These are phyloP conservation scores for Cronartium quercuum DNA, from an alignment of 1,284 basidiomycete species.

Conservation along the genomic window DNA sequence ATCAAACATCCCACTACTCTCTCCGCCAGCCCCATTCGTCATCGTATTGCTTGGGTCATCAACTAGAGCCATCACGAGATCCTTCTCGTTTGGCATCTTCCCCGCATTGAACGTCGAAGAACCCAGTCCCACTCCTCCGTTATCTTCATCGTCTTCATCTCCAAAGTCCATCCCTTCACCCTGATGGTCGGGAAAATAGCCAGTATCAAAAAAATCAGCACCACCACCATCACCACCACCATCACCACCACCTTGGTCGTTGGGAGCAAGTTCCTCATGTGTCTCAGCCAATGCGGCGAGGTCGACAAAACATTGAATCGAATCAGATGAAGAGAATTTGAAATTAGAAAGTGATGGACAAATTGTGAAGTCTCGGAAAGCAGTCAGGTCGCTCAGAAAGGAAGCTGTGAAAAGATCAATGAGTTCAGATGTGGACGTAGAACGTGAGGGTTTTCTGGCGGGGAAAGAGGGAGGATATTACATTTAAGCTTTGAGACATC, in stretches of 20 bases:
- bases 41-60: constrained; percentile 17
- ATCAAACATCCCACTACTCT: constrained; percentile 64
- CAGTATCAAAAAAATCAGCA: constrained; percentile 31
- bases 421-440: too few species aligned
- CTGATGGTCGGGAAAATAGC: constrained; percentile 40
- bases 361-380: constrained; percentile 64
- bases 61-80: constrained; percentile 61
- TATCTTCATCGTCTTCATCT: constrained; percentile 40
- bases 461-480: constrained; percentile 37
- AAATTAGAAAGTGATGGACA: constrained; percentile 72
- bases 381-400: constrained; percentile 64
- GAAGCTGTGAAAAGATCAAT: constrained; percentile 38
- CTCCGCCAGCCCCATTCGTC: constrained; percentile 20
- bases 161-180: constrained; percentile 49
- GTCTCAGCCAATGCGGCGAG: constrained; percentile 24
- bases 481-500: constrained; percentile 52
- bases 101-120: constrained; percentile 54
- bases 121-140: constrained; percentile 36
- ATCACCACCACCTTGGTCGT: constrained; percentile 8
- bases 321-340: constrained; percentile 63
- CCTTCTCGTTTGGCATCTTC: constrained; percentile 71
- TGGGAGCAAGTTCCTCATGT: constrained; percentile 11
- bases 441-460: too few species aligned
- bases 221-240: constrained; percentile 39
- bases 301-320: constrained; percentile 41